Evolutionary conservation across 768 basidiomycete species (phyloP), one percentile per base, ranked within the genome.

Genomic region (Tricholoma terreum): DNA sequence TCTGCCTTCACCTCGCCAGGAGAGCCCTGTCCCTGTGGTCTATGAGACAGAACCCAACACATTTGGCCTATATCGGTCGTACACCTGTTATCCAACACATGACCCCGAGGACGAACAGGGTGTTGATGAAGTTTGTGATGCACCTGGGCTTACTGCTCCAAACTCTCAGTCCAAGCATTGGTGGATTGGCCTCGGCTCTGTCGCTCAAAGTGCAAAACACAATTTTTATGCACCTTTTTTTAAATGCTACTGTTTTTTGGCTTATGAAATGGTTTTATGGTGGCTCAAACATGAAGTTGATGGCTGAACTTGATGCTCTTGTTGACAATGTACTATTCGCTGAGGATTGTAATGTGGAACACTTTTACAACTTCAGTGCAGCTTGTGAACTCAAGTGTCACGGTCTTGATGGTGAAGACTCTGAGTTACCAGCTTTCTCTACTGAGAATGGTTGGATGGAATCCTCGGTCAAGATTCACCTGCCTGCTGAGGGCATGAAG

Each of bases 251-350:
- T 0, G 24, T 55, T 1, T 67, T 66, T 11, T 53, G 58, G 0
- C 38, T 71, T 1, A 69, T 72, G 60, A 35, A 51, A 8, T 71
- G 65, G 69, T 63, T 63, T 22, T 65, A 67, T 43, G 24, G 27
- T 6, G 58, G 56, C 0, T 61, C 56, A 0, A 56, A 55, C 14
- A 48, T 54, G 2, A 70, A 69, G 48, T 70, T 70, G 10, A 27
- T 60, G 9, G 46, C 49, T 0, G 63, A 71, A 6, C 38, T 73
- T 0, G 42, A 68, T 21, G 4, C 34, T 1, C 61, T 74, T 1
- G 63, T 73, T 4, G 31, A 68, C 11, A 61, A 66, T n/a, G 67
- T 71, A 4, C 31, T 75, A 6, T 53, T 66, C 2, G 50, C 45
- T 0, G 36, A 60, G 2, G 70, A 72, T 38, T 73, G 67, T 55